Evolutionary conservation across 23 red algal species (phyloP).

Genomic region (Gracilaria caudata): DNA sequence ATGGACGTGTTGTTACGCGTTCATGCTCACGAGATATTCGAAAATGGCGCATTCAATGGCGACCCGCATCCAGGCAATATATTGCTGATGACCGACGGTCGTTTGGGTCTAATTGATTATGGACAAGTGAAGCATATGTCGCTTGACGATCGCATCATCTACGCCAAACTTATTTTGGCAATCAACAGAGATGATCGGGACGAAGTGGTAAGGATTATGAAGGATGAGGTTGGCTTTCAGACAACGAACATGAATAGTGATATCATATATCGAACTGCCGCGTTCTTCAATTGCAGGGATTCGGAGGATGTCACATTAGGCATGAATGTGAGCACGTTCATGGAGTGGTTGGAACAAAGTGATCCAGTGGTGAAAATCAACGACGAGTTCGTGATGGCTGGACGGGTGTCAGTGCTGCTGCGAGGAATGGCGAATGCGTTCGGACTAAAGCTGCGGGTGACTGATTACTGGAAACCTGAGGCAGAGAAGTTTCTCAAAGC

Average conservation of each 20-base stretch:
- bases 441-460: slow-evolving; percentile 56
- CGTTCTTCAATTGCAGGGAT: slow-evolving; percentile 73
- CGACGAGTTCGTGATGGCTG: slow-evolving; percentile 78
- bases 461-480: slow-evolving; percentile 67
- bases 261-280: slow-evolving; percentile 63
- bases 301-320: slow-evolving; percentile 69
- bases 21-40: slow-evolving; percentile 82
- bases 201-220: slow-evolving; percentile 68
- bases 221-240: slow-evolving; percentile 65
- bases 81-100: slow-evolving; percentile 58
- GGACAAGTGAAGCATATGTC: slow-evolving; percentile 80
- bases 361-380: slow-evolving; percentile 71
- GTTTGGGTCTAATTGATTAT: slow-evolving; percentile 77
- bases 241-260: slow-evolving; percentile 65
- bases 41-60: slow-evolving; percentile 87
- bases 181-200: slow-evolving; percentile 53
- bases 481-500: slow-evolving; percentile 66
- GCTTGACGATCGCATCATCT: slow-evolving; percentile 59
- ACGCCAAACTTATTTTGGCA: slow-evolving; percentile 81
- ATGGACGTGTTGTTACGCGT: slow-evolving; percentile 69
- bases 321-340: slow-evolving; percentile 75
- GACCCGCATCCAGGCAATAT: slow-evolving; percentile 90
- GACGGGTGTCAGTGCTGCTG: slow-evolving; percentile 66
- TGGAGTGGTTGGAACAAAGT: slow-evolving; percentile 62
- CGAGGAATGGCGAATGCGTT: slow-evolving; percentile 86